These are phyloP conservation scores for Mangifera indica DNA, from an alignment of 345 rosid genomes.

Conservation along the genomic window DNA sequence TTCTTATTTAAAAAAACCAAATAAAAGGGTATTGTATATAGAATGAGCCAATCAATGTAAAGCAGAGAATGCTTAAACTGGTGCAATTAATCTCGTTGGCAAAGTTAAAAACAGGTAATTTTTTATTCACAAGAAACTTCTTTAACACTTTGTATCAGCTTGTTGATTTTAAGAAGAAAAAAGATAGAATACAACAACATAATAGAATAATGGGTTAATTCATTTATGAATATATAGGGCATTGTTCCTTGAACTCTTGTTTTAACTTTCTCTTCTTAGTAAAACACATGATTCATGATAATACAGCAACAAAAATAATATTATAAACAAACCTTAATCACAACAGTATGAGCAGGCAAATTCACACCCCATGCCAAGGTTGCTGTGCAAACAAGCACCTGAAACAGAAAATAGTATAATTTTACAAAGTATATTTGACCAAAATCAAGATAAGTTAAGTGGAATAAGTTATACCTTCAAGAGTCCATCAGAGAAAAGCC, in stretches of 20 bases:
- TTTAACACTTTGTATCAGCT: slow-evolving; percentile 8
- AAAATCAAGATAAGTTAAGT: slow-evolving; percentile 13
- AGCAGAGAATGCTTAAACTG: neutral
- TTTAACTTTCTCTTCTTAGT: slow-evolving; percentile 6
- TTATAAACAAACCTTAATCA: slow-evolving; percentile 69
- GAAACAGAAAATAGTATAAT: slow-evolving; percentile 28
- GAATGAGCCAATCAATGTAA: neutral
- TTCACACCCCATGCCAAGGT: slow-evolving; percentile 99
- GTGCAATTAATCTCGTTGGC: neutral
- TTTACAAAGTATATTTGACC: slow-evolving; percentile 7
- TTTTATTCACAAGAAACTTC: neutral
- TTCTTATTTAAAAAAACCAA: neutral
- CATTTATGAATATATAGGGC: neutral
- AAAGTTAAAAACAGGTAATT: neutral
- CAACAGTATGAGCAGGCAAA: slow-evolving; percentile 97
- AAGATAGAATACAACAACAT: neutral
- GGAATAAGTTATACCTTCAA: slow-evolving; percentile 58
- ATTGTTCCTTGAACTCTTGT: neutral
- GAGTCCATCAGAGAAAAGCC: slow-evolving; percentile 84
- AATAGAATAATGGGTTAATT: neutral
- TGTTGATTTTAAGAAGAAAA: too few relatives aligned
- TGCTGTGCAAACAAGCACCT: slow-evolving; percentile 99
- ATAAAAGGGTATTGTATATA: neutral
- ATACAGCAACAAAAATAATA: neutral
- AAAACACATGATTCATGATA: neutral